Percentiles rank a stretch among this genome's conserved stretches.
Evolutionary conservation across 2,329 filamentous ascomycete genomes (phyloP).

Genomic region (Endoconidiophora polonica): DNA sequence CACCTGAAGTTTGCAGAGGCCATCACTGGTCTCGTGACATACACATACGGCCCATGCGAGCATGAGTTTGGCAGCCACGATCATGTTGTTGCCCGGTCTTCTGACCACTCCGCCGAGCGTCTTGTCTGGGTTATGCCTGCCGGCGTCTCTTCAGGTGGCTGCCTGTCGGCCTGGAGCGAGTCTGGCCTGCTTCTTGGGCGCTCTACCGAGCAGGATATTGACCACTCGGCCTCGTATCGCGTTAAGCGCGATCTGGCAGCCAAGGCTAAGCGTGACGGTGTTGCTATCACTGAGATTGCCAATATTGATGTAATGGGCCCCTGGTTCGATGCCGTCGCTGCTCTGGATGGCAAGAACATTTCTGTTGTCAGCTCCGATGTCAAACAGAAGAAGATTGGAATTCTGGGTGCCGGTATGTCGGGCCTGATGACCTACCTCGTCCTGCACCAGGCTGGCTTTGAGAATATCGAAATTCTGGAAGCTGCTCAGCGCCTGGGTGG

Average conservation of each 20-base stretch:
- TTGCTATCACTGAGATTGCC: conserved; percentile 31
- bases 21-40: conserved; percentile 13
- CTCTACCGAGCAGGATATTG: conserved; percentile 16
- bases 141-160: conserved; percentile 20
- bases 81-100: conserved; percentile 14
- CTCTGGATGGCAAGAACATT: conserved; percentile 31
- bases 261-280: conserved; percentile 18
- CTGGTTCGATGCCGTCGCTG: conserved; percentile 49
- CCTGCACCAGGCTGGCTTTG: conserved; percentile 36
- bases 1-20: conserved; percentile 14
- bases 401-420: conserved; percentile 49
- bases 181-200: conserved; percentile 18
- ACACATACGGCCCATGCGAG: conserved; percentile 15
- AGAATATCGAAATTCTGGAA: conserved; percentile 46
- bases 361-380: conserved; percentile 30
- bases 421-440: conserved; percentile 42
- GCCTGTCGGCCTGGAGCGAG: conserved; percentile 25
- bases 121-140: conserved; percentile 16
- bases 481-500: conserved; percentile 43
- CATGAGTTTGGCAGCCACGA: conserved; percentile 13
- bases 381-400: conserved; percentile 43
- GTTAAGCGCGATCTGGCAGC: conserved; percentile 8
- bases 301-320: conserved; percentile 24
- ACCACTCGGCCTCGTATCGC: conserved; percentile 12
- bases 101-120: conserved; percentile 15